These are phyloP conservation scores for Colletotrichum chrysophilum DNA, from an alignment of 2,329 filamentous ascomycete species.

Conservation along the genomic window DNA sequence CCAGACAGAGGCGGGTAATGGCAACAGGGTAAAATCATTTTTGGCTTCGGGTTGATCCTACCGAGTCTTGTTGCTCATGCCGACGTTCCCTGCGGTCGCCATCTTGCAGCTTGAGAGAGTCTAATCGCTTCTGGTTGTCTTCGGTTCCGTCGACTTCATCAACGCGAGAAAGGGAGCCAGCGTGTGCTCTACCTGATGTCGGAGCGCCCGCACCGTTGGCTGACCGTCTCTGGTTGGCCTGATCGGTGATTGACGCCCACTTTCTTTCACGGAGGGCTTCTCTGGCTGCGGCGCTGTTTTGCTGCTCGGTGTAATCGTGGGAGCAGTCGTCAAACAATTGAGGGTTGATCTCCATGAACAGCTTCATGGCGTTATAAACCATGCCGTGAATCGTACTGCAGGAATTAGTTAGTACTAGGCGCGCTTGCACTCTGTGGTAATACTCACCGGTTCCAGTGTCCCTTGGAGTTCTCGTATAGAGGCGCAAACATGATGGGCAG, in stretches of 20 bases:
- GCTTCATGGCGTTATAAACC: constrained; percentile 99
- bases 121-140: constrained; percentile 85
- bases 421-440: neutral
- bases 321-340: constrained; percentile 99
- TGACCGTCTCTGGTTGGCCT: constrained; percentile 73
- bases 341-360: constrained; percentile 99
- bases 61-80: constrained; percentile 67
- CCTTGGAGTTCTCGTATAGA: constrained; percentile 98
- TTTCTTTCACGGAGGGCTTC: constrained; percentile 83
- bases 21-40: constrained; percentile 39
- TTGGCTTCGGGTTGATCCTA: constrained; percentile 58
- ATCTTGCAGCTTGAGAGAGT: constrained; percentile 90
- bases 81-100: constrained; percentile 66
- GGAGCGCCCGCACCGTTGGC: constrained; percentile 39
- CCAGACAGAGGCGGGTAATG: neutral
- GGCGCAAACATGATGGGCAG: constrained; percentile 99
- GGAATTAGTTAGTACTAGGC: constrained; percentile 32
- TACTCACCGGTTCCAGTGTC: constrained; percentile 94
- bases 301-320: constrained; percentile 95
- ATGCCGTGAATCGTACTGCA: constrained; percentile 95
- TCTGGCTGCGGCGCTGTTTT: constrained; percentile 87
- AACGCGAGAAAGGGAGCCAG: constrained; percentile 51
- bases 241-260: constrained; percentile 86
- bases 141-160: constrained; percentile 85
- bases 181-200: constrained; percentile 39